These are phyloP conservation scores for Brachypodium distachyon DNA, from an alignment of 202 grass and related monocot genomes.

Conservation along the genomic window DNA sequence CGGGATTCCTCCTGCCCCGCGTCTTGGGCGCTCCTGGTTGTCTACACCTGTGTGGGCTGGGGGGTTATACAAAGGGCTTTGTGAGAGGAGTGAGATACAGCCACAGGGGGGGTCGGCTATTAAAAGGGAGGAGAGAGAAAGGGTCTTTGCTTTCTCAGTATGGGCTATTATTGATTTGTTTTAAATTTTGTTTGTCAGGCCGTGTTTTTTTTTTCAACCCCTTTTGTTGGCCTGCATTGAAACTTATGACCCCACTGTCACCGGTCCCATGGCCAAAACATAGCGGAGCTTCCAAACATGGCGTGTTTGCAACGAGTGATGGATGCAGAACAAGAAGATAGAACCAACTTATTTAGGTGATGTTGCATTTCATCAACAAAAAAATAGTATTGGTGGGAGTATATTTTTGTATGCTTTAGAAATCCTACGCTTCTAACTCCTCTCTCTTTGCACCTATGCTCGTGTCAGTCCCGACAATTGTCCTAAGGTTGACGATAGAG, in stretches of 20 bases:
- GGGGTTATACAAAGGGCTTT: background rate
- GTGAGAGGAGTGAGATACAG: no score
- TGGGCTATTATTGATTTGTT: background rate
- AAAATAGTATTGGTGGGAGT: no score
- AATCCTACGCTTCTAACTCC: no score
- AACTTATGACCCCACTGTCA: background rate
- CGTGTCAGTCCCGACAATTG: no score
- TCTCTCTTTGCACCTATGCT: no score
- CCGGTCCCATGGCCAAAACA: background rate
- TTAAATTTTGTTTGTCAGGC: background rate
- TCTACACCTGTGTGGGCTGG: background rate
- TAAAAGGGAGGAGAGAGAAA: background rate
- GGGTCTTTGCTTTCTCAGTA: no score
- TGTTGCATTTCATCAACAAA: no score
- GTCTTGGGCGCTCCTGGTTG: conserved; percentile 5
- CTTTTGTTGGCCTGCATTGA: conserved; percentile 18
- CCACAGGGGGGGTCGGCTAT: conserved; percentile 22
- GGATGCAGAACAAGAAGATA: background rate
- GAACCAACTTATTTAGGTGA: no score
- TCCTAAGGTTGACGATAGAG: no score
- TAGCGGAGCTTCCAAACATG: no score
- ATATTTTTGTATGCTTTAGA: no score
- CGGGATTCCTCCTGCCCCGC: conserved; percentile 8
- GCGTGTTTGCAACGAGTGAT: background rate
- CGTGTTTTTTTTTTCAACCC: conserved; percentile 2